phyloP scores from a whole-genome alignment of 1,284 basidiomycete species.

The Fistulinella cinereoalba region DNA sequence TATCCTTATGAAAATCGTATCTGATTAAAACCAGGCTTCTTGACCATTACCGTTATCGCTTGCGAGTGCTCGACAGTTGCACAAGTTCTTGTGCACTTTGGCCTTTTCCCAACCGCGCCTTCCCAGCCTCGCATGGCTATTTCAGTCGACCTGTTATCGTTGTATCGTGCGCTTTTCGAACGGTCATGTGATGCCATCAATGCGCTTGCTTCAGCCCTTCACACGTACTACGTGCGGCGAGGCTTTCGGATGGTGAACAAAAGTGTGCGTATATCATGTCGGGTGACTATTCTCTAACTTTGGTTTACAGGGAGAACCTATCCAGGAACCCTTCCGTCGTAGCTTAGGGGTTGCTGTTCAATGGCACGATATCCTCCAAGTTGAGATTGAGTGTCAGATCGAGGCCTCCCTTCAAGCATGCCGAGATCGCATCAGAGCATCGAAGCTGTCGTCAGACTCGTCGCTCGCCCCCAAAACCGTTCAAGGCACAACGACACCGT shows the following conservation, averaged over 20 bases:
- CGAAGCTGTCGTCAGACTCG: neutral
- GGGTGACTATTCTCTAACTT: neutral
- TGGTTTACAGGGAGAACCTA: neutral
- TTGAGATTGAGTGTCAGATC: neutral
- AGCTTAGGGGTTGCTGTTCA: neutral
- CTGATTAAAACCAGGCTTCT: no score
- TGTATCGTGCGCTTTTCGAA: constrained; percentile 1
- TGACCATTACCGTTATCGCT: neutral
- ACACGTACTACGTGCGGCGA: neutral
- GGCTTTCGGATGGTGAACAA: constrained; percentile 1
- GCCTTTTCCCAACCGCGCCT: constrained; percentile 3
- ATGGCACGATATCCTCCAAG: constrained; percentile 1
- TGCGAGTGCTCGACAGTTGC: neutral
- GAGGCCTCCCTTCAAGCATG: neutral
- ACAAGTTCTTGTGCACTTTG: constrained; percentile 1
- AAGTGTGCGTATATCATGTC: neutral
- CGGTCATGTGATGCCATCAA: constrained; percentile 7
- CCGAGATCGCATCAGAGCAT: neutral
- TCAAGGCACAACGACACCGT: neutral
- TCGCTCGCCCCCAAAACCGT: neutral
- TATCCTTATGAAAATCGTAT: neutral
- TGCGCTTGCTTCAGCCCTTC: neutral
- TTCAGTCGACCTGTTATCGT: neutral
- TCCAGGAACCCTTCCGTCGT: neutral
- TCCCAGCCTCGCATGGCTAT: constrained; percentile 3